Percentiles rank a stretch among this genome's conserved stretches.
phyloP scores from a whole-genome alignment of 2,329 filamentous ascomycete genomes.

The Lachnellula subtilissima region DNA sequence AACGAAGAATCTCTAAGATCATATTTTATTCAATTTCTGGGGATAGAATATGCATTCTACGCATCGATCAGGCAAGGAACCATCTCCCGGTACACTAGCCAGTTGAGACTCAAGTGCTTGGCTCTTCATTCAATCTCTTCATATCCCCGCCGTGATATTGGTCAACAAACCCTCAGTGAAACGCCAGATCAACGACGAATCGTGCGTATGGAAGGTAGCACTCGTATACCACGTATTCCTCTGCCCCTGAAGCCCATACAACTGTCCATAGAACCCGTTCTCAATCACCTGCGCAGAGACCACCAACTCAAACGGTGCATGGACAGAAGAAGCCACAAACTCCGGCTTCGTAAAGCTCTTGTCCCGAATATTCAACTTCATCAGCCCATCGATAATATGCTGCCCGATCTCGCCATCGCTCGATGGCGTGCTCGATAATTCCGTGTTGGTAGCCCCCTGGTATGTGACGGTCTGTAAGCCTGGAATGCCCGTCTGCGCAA shows the following conservation, averaged over 20 bases:
- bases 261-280: constrained; percentile 36
- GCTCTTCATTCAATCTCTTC: no score
- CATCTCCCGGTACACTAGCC: no score
- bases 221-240: constrained; percentile 42
- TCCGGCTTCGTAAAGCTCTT: constrained; percentile 16
- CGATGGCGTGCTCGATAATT: no score
- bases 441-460: neutral
- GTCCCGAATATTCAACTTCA: neutral
- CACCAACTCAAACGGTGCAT: constrained; percentile 35
- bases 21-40: no score
- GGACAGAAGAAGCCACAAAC: constrained; percentile 34
- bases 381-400: neutral
- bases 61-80: no score
- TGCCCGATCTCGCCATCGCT: neutral
- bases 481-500: constrained; percentile 18
- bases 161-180: constrained; percentile 2
- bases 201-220: constrained; percentile 26
- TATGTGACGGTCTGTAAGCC: constrained; percentile 1
- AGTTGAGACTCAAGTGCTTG: no score
- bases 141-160: neutral
- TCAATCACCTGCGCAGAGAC: constrained; percentile 32
- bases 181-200: constrained; percentile 8
- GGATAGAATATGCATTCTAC: no score
- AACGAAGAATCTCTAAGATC: no score
- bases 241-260: constrained; percentile 38